These are phyloP conservation scores for Artemisia annua DNA, from an alignment of 129 eudicot species.

Conservation along the genomic window DNA sequence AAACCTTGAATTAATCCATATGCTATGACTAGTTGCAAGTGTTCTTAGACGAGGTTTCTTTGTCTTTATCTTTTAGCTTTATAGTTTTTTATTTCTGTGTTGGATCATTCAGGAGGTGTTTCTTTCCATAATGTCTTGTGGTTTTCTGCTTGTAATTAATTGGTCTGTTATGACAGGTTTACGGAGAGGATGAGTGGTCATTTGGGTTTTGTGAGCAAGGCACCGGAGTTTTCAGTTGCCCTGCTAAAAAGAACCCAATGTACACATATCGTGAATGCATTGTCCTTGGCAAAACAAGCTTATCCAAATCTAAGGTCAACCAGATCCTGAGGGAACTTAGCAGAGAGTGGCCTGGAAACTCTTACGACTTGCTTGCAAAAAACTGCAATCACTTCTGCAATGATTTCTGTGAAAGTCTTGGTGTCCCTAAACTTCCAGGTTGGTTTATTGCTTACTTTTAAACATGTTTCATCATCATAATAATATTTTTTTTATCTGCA, in stretches of 20 bases:
- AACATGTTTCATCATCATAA: not conserved
- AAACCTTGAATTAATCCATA: too few species aligned
- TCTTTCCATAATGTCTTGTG: not conserved
- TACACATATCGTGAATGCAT: slow-evolving; percentile 87
- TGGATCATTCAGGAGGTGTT: not conserved
- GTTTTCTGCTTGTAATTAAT: not conserved
- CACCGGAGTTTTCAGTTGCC: slow-evolving; percentile 92
- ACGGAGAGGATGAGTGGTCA: slow-evolving; percentile 96
- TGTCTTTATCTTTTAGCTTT: too few species aligned
- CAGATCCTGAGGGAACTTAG: slow-evolving; percentile 89
- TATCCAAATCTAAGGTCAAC: slow-evolving; percentile 61
- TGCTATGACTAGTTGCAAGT: not conserved
- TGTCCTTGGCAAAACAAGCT: slow-evolving; percentile 75
- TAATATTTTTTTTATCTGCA: too few species aligned
- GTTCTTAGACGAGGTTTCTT: not conserved
- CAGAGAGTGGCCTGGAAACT: slow-evolving; percentile 92
- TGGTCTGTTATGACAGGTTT: slow-evolving; percentile 48
- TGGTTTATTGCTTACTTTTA: slow-evolving; percentile 24
- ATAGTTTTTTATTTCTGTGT: too few species aligned
- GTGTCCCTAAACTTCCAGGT: slow-evolving; percentile 92
- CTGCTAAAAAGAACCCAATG: slow-evolving; percentile 85
- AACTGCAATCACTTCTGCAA: slow-evolving; percentile 98
- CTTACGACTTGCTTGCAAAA: slow-evolving; percentile 79
- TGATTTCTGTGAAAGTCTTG: slow-evolving; percentile 83
- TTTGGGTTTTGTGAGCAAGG: slow-evolving; percentile 95